Base-by-base conservation (phyloP, 306 rosid genomes). In the Trichosanthes cucumerina region DNA sequence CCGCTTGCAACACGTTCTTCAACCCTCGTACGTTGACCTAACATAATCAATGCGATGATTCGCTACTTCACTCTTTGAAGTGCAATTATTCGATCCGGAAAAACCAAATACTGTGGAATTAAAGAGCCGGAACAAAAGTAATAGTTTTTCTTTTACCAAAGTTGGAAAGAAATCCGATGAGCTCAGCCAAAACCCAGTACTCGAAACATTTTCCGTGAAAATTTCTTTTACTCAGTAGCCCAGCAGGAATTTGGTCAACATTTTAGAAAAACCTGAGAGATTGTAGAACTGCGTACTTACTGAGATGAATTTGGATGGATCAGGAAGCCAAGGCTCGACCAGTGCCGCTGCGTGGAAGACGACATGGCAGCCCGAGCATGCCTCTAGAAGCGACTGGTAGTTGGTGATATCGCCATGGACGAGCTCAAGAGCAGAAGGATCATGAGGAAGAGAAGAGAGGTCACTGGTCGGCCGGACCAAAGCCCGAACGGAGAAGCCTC, bases 321-420 rank as follows among this genome's bases (percentile, higher is more conserved):
- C 92, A 16, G 98, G 97, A 62, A 92, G 97, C 98, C 98, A 95
- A 47, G 97, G 97, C 80, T 95, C 98, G 78, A 95, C 98, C 13
- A 95, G 46, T 14, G 96, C 98, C 50, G 98, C 97, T 21, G 88
- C 68, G 88, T 92, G 98, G 87, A 95, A 95, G 84, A 95, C 82
- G 86, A 87, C 72, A 80, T 85, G 78, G 82, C 98, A 95, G 64
- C 75, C 85, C 60, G 89, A 86, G 91, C 75, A 86, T n/a, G 98
- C 98, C 39, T 87, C 64, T 53, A 91, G 90, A 70, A 95, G 90
- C 24, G 98, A 92, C 18, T 64, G 77, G 72, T 83, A 89, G 80
- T 92, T 89, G 31, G 93, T 91, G 77, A 95, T 62, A 71, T 95
- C 98, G 46, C 98, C 98, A 84, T 80, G 87, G 77, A 85, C 84